phyloP scores from a whole-genome alignment of 169 alveolate genomes.

The Babesia sp. region DNA sequence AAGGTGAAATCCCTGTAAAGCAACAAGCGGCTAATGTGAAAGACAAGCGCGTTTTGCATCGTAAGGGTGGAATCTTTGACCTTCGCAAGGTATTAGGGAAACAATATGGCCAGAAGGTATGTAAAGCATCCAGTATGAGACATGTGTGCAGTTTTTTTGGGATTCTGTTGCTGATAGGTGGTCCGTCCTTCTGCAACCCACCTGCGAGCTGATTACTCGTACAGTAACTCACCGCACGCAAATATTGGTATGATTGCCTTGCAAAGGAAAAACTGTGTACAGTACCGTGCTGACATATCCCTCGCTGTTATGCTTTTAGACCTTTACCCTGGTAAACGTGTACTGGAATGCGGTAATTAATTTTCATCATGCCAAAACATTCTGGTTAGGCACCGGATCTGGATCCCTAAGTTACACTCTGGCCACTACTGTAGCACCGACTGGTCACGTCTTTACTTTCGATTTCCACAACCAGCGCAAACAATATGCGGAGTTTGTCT shows the following conservation, averaged over 20 bases:
- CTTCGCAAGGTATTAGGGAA: conserved; percentile 46
- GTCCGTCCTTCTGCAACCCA: conserved; percentile 73
- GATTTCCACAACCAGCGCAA: conserved; percentile 86
- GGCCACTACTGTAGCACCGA: conserved; percentile 81
- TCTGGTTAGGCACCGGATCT: conserved; percentile 82
- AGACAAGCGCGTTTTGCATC: conserved; percentile 49
- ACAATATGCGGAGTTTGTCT: conserved; percentile 73
- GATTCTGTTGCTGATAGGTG: conserved; percentile 55
- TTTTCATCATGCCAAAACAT: not conserved
- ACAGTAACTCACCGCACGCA: conserved; percentile 83
- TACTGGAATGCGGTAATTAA: conserved; percentile 82
- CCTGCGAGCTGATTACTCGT: conserved; percentile 80
- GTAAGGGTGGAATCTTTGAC: conserved; percentile 61
- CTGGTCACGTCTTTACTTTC: conserved; percentile 85
- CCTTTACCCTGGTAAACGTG: conserved; percentile 83
- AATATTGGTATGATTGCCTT: conserved; percentile 62
- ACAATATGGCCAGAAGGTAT: conserved; percentile 60
- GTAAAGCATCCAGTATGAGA: not conserved
- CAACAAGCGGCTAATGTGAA: conserved; percentile 62
- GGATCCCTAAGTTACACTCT: conserved; percentile 86
- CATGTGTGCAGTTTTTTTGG: conserved; percentile 52
- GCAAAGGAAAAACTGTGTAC: not conserved
- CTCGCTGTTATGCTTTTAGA: conserved; percentile 82
- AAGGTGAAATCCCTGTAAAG: conserved; percentile 18
- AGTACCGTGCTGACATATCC: conserved; percentile 88